Evolutionary conservation across 495 filamentous ascomycete genomes (phyloP).

Genomic region (Clohesyomyces aquaticus): DNA sequence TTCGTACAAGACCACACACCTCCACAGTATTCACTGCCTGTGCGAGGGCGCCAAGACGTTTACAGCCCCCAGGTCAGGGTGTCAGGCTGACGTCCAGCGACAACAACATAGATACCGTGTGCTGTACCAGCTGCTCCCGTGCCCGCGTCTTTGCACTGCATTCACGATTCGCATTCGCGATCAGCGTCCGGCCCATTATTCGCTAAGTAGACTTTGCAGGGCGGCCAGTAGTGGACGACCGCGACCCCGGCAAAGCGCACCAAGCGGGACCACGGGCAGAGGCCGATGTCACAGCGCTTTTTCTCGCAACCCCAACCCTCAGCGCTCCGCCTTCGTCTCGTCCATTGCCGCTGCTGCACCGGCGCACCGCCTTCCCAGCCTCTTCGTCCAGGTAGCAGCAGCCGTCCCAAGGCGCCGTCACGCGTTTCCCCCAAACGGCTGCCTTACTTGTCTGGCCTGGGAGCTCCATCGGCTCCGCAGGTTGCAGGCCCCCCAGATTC

Average conservation of each 20-base stretch:
- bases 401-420: constrained; percentile 9
- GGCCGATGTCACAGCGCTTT: neutral
- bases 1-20: too few relatives aligned
- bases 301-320: neutral
- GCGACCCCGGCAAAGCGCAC: too few relatives aligned
- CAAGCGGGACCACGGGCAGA: neutral
- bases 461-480: constrained; percentile 39
- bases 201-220: neutral
- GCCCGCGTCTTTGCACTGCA: neutral
- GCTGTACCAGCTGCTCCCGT: neutral
- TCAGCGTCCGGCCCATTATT: neutral
- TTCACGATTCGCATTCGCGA: neutral
- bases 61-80: neutral
- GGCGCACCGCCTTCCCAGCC: constrained; percentile 17
- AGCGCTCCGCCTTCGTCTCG: constrained; percentile 9
- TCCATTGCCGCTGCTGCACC: constrained; percentile 27
- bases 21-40: too few relatives aligned
- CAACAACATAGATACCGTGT: neutral
- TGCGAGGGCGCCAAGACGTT: neutral
- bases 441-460: constrained; percentile 39
- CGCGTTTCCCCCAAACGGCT: constrained; percentile 14
- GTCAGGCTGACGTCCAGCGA: neutral
- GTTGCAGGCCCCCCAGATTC: constrained; percentile 52
- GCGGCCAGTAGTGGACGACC: neutral
- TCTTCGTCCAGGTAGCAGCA: constrained; percentile 8